Base-by-base conservation (phyloP, 2,329 filamentous ascomycete genomes). In the Calonectria ilicicola region DNA sequence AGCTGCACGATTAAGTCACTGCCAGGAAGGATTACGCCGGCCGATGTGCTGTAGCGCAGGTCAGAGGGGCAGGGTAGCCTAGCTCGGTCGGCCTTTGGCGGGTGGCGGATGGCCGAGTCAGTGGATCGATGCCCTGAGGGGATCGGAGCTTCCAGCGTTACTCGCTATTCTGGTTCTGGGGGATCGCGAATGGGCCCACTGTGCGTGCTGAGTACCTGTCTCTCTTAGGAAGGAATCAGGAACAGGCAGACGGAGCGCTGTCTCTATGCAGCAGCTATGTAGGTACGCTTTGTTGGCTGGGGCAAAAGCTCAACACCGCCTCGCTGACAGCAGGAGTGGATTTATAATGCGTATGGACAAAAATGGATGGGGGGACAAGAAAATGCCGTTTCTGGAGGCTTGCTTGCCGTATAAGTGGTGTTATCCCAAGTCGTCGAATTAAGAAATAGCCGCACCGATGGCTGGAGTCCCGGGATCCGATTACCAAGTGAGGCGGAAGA, bases 21-120 rank as follows among this genome's bases (percentile, higher is more conserved):
- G 58, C 69, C 65, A 38, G 53, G 46, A 38, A 38, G 44, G 53
- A 38, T 44, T 23, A 63, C 67, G 47, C 62, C 62, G 58, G 70
- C 72, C 62, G 58, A 42, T 69, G 69, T 38, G 56, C 53, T 67
- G 56, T 47, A 44, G 49, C 65, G 44, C 40, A 60, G 63, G 66
- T n/a, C n/a, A 65, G 47, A 21, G 62, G 56, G 56, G 29, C 23
- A 21, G 64, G 29, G 5, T 32, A 5, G 29, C 5, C 64, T 35
- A 67, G 46, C 49, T 35, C 63, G 23, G 49, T 67, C 69, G 56
- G 69, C 40, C 56, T 56, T 58, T 58, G 27, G 69, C 65, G 64
- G 65, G 58, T 64, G 49, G 64, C 56, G 69, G 64, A 32, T 42
- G 44, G 63, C 46, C 69, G 69, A 72, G 69, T 72, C 69, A 72